Evolutionary conservation across 257 asterid species (phyloP).

Genomic region (Echites panduratus): DNA sequence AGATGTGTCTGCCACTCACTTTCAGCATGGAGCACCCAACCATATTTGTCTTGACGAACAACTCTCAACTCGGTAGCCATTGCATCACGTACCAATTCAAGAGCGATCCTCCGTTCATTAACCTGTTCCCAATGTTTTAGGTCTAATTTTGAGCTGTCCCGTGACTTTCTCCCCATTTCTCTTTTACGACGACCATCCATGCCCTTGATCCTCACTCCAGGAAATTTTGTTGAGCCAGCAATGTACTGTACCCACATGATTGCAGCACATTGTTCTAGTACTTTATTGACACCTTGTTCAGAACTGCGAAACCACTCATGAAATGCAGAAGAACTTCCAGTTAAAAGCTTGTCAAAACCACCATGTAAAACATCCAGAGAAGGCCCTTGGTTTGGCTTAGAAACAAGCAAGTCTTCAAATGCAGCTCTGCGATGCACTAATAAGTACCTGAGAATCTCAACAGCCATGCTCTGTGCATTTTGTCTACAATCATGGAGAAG

Average conservation of each 20-base stretch:
- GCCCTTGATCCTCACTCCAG: conserved; percentile 88
- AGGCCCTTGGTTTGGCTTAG: conserved; percentile 82
- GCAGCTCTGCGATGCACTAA: conserved; percentile 88
- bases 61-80: conserved; percentile 96
- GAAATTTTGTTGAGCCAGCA: conserved; percentile 87
- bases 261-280: conserved; percentile 85
- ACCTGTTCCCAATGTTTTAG: conserved; percentile 94
- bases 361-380: conserved; percentile 76
- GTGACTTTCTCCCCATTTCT: conserved; percentile 71
- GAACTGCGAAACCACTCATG: conserved; percentile 77
- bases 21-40: conserved; percentile 99
- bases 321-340: conserved; percentile 65
- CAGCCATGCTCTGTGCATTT: conserved; percentile 67
- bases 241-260: conserved; percentile 96
- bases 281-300: conserved; percentile 57
- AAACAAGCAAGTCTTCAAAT: conserved; percentile 85
- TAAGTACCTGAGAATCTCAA: conserved; percentile 89
- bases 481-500: conserved; percentile 76
- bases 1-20: conserved; percentile 97
- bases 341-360: conserved; percentile 90
- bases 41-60: conserved; percentile 96
- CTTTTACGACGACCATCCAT: conserved; percentile 95
- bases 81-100: conserved; percentile 89
- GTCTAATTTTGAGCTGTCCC: conserved; percentile 62
- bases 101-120: conserved; percentile 88